Evolutionary conservation across 208 protist species (phyloP), one percentile per base, ranked within the genome.

Genomic region (Crithidia fasciculata): DNA sequence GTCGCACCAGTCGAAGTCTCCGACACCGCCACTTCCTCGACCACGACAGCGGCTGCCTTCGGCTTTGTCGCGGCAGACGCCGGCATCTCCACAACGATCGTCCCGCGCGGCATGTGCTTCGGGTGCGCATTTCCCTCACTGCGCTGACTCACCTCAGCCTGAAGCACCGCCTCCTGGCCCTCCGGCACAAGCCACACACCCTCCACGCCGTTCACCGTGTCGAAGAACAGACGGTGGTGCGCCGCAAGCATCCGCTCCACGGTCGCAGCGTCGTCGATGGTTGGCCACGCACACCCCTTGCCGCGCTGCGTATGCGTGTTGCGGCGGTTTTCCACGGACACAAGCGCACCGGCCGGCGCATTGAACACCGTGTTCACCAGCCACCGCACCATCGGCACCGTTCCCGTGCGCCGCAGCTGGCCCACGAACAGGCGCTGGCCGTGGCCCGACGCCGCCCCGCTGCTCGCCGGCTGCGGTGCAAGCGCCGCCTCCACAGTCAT

Each of bases 221-320:
- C 89, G 67, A 84, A 91, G 71, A 92, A 87, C 64, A 91, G 43
- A 55, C 89, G 89, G 83, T 91, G 89, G 60, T 94, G 80, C 57
- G 78, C 76, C 28, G 61, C 58, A 54, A 90, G 78, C 41, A 94
- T 73, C 37, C 70, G 68, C 47, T 72, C 44, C 37, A 77, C 82
- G 10, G 83, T 80, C 52, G 57, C 70, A 5, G 82, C 67, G 44
- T 80, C 78, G 55, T 53, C 28, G n/a, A 94, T 62, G 2, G 76
- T 87, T 55, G 84, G 80, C 89, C 89, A 94, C 16, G 85, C 86
- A 69, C 89, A 94, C 28, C 89, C 89, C 71, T 92, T 91, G n/a
- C 89, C 89, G 40, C 78, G 74, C 41, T 79, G 69, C 9, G 87
- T 91, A 47, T 67, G 40, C 36, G 73, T 63, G 76, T 94, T 85